Evolutionary conservation across 306 rosid genomes (phyloP), one percentile per base, ranked within the genome.

Genomic region (Urtica urens): DNA sequence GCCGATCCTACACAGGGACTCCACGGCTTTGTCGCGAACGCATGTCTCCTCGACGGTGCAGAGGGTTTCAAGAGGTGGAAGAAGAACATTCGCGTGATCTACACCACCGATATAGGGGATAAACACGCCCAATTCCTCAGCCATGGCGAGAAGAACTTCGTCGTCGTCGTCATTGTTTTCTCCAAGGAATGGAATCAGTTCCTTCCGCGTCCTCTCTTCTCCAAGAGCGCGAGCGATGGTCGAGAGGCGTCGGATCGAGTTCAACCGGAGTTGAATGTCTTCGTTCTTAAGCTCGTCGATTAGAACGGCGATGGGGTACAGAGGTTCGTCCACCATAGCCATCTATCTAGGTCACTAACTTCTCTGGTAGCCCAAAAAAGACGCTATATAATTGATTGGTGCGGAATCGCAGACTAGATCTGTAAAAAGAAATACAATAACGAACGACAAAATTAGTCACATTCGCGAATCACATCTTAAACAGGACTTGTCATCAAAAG

Each of bases 141-240:
- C 94, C 96, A 92, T 82, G 2, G 93, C 96, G 64, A 92, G 96
- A 66, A 92, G 99, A 51, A 92, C 96, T 54, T 85, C 99, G 40
- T 92, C 96, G 2, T 92, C 99, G 0, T 92, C 99, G 6, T 92
- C 99, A n/a, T 85, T 92, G 69, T 79, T 92, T 53, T 92, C 94
- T 21, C 76, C 69, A 47, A 92, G 66, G 65, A 92, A 92, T 4
- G 96, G 99, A 67, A 92, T 92, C 65, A 92, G 68, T 34, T 92
- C 99, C 70, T 51, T 80, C 33, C 99, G 74, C 2, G 99, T 92
- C 58, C 96, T 65, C 68, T 90, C 99, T 77, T 90, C 99, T 11
- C 99, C 95, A 44, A 90, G 82, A 0, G 99, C 99, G 10, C 99
- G 99, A 0, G 99, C 99, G 53, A 90, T 90, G 3, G 95, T 90